A percentile compares a stretch with the other conserved stretches of the same genome.
These are phyloP conservation scores for Botrytis galanthina DNA, from an alignment of 2,329 filamentous ascomycete genomes.

Conservation along the genomic window DNA sequence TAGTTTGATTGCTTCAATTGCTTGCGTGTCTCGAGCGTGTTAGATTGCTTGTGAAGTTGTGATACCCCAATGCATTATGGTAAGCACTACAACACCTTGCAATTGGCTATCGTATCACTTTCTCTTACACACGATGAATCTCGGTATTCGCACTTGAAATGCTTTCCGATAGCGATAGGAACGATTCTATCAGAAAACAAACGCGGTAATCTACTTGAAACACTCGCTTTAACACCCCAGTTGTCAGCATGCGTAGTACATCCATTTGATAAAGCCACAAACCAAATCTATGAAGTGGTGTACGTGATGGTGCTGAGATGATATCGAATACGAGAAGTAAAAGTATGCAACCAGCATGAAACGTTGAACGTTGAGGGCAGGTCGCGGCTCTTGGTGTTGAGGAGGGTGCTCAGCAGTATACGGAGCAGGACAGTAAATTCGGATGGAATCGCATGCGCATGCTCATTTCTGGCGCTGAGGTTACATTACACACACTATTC, in stretches of 20 bases:
- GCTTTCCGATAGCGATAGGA: background rate
- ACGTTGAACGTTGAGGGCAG: constrained; percentile 4
- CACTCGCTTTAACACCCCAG: background rate
- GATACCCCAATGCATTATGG: background rate
- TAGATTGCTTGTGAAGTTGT: background rate
- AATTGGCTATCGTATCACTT: background rate
- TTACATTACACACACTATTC: background rate
- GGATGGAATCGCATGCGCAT: constrained; percentile 2
- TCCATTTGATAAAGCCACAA: background rate
- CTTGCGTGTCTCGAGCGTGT: background rate
- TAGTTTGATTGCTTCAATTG: background rate
- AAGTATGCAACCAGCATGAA: background rate
- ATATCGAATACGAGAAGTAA: background rate
- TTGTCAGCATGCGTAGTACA: background rate
- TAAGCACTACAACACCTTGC: background rate
- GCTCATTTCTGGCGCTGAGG: background rate
- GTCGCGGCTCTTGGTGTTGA: constrained; percentile 3
- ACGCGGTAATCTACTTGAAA: background rate
- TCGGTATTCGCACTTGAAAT: no score
- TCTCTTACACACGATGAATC: background rate
- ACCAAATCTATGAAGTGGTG: background rate
- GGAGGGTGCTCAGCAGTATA: background rate
- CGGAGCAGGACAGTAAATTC: background rate
- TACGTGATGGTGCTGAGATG: background rate
- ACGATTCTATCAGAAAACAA: background rate